These are phyloP conservation scores for Solidago caesia DNA, from an alignment of 129 eudicot genomes.

Conservation along the genomic window DNA sequence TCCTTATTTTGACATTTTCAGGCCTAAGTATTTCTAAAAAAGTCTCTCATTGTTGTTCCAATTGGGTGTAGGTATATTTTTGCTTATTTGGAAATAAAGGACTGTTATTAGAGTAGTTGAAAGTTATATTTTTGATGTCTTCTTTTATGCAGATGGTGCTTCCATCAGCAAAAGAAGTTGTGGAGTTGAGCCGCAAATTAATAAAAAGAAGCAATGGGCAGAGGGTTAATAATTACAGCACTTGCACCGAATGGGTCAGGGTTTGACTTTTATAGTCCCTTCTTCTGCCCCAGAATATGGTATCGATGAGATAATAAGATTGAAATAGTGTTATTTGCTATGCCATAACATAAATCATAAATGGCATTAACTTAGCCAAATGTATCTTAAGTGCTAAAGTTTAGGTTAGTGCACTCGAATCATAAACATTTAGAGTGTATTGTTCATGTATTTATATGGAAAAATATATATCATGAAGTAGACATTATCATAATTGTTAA, in stretches of 20 bases:
- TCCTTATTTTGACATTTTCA: no score
- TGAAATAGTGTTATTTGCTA: neutral
- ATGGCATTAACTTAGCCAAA: no score
- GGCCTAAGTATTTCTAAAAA: no score
- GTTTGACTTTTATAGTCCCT: constrained; percentile 72
- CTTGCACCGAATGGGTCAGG: constrained; percentile 67
- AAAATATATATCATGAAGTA: neutral
- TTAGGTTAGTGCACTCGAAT: neutral
- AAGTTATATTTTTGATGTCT: neutral
- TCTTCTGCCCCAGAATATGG: constrained; percentile 82
- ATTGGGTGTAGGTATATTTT: constrained; percentile 40
- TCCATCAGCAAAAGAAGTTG: constrained; percentile 56
- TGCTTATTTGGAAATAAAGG: neutral
- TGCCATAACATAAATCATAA: no score
- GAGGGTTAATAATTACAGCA: constrained; percentile 66
- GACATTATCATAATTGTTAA: constrained; percentile 6
- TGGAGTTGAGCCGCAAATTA: constrained; percentile 54
- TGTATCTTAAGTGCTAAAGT: neutral
- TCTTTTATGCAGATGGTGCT: constrained; percentile 56
- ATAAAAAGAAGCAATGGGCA: constrained; percentile 48
- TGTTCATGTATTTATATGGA: neutral
- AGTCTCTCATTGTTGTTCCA: no score
- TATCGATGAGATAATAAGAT: constrained; percentile 48
- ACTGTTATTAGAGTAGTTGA: neutral
- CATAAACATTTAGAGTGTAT: neutral